phyloP scores from a whole-genome alignment of 441 rosid species.

The Macaranga tanarius region DNA sequence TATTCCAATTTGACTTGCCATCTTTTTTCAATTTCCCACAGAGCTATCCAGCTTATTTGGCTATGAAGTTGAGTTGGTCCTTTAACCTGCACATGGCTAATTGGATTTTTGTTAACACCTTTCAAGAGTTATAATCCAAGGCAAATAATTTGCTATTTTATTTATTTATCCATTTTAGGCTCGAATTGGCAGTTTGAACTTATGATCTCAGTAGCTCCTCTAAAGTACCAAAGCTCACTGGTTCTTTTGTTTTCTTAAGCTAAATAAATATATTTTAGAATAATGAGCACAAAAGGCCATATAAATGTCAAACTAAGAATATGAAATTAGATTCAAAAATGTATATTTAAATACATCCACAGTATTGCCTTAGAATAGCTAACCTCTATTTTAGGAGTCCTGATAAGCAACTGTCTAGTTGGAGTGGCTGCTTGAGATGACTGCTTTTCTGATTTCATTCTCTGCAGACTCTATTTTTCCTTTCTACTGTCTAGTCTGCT shows the following conservation, averaged over 20 bases:
- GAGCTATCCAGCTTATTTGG: constrained; percentile 51
- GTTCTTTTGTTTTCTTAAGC: too few relatives aligned
- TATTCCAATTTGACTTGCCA: constrained; percentile 49
- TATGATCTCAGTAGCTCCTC: too few relatives aligned
- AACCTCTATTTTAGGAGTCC: constrained; percentile 40
- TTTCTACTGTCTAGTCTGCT: too few relatives aligned
- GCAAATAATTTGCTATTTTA: too few relatives aligned
- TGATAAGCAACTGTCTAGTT: constrained; percentile 19
- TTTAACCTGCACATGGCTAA: constrained; percentile 49
- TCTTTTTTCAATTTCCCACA: constrained; percentile 42
- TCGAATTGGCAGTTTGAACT: too few relatives aligned
- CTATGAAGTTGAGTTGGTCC: constrained; percentile 51
- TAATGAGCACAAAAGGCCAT: too few relatives aligned
- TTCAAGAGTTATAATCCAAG: constrained; percentile 51
- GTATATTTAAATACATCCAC: background rate
- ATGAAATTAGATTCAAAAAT: background rate
- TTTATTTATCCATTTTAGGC: too few relatives aligned
- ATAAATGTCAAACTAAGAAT: constrained; percentile 3
- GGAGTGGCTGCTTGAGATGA: constrained; percentile 28
- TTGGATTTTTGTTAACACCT: constrained; percentile 61
- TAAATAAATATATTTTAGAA: too few relatives aligned
- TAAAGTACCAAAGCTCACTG: too few relatives aligned
- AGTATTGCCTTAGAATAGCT: constrained; percentile 12
- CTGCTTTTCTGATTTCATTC: constrained; percentile 36
- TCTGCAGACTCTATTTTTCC: constrained; percentile 31